phyloP scores from a whole-genome alignment of 1,284 basidiomycete genomes.

The Phylloporus sp. region DNA sequence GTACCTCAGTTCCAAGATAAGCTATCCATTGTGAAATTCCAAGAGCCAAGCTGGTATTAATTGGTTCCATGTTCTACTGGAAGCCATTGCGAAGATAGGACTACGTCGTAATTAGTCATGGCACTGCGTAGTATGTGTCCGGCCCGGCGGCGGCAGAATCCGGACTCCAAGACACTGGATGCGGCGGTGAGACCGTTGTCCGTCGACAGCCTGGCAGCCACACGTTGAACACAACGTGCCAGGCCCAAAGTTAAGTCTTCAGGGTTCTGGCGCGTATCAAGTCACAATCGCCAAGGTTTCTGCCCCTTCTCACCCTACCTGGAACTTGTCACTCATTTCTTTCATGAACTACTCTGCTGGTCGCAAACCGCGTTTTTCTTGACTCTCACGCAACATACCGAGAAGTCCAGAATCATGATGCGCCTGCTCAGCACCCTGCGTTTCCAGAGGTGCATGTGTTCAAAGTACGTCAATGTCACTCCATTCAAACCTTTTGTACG shows the following conservation, averaged over 20 bases:
- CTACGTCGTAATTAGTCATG: conserved; percentile 37
- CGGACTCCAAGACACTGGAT: conserved; percentile 11
- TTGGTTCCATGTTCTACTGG: background rate
- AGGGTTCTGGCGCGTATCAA: conserved; percentile 39
- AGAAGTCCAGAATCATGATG: conserved; percentile 43
- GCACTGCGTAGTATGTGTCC: background rate
- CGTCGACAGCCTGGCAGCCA: conserved; percentile 25
- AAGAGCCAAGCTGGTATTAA: background rate
- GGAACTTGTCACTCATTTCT: conserved; percentile 34
- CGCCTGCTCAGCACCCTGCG: conserved; percentile 35
- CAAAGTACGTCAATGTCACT: conserved; percentile 43
- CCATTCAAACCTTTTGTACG: conserved; percentile 42
- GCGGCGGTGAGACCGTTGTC: conserved; percentile 19
- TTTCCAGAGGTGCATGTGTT: conserved; percentile 38
- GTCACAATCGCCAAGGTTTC: conserved; percentile 32
- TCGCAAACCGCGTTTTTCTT: conserved; percentile 44
- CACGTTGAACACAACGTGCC: conserved; percentile 36
- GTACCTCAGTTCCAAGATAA: conserved; percentile 5
- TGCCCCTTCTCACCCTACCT: conserved; percentile 27
- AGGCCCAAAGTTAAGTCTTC: conserved; percentile 23
- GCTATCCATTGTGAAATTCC: conserved; percentile 13
- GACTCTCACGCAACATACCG: conserved; percentile 47
- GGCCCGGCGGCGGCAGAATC: conserved; percentile 15
- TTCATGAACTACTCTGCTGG: conserved; percentile 37
- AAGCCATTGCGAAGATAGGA: background rate